These are phyloP conservation scores for Cladophialophora chaetospira DNA, from an alignment of 2,329 filamentous ascomycete species.

Conservation along the genomic window DNA sequence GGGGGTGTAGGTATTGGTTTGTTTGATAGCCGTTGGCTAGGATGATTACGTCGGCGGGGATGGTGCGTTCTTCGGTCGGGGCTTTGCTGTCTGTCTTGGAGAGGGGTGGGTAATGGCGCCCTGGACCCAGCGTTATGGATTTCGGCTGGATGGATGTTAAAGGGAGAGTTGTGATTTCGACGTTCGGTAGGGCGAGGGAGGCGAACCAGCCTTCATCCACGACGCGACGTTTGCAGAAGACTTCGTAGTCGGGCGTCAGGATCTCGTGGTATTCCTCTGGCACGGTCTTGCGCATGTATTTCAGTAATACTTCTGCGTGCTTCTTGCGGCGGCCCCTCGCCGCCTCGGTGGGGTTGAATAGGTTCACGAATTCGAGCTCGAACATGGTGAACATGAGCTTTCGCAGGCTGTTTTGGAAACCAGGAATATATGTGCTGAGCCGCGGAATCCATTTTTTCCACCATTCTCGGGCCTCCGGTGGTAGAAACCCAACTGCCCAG, in stretches of 20 bases:
- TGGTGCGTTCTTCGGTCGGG: slow-evolving; percentile 42
- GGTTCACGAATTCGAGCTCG: slow-evolving; percentile 42
- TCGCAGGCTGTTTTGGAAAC: slow-evolving; percentile 50
- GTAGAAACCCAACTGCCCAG: slow-evolving; percentile 52
- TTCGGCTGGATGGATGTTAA: slow-evolving; percentile 52
- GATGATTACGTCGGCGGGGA: slow-evolving; percentile 62
- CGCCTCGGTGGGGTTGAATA: slow-evolving; percentile 50
- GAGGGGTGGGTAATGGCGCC: slow-evolving; percentile 47
- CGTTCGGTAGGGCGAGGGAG: slow-evolving; percentile 55
- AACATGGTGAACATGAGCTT: slow-evolving; percentile 48
- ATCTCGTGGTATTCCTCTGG: slow-evolving; percentile 64
- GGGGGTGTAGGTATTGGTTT: slow-evolving; percentile 55
- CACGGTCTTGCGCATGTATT: slow-evolving; percentile 51
- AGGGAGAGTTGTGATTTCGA: slow-evolving; percentile 56
- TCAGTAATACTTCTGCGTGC: slow-evolving; percentile 48
- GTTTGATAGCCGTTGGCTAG: slow-evolving; percentile 64
- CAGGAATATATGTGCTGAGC: slow-evolving; percentile 54
- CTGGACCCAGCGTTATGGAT: slow-evolving; percentile 56
- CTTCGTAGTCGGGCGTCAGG: slow-evolving; percentile 62
- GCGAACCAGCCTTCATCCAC: slow-evolving; percentile 60
- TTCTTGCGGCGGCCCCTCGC: slow-evolving; percentile 43
- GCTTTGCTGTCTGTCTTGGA: slow-evolving; percentile 29
- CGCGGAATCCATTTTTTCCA: slow-evolving; percentile 53
- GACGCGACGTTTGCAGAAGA: slow-evolving; percentile 67
- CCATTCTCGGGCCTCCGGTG: slow-evolving; percentile 42